Conservation (phyloP, 208 protist species). For the Trypanosoma scelopori region DNA sequence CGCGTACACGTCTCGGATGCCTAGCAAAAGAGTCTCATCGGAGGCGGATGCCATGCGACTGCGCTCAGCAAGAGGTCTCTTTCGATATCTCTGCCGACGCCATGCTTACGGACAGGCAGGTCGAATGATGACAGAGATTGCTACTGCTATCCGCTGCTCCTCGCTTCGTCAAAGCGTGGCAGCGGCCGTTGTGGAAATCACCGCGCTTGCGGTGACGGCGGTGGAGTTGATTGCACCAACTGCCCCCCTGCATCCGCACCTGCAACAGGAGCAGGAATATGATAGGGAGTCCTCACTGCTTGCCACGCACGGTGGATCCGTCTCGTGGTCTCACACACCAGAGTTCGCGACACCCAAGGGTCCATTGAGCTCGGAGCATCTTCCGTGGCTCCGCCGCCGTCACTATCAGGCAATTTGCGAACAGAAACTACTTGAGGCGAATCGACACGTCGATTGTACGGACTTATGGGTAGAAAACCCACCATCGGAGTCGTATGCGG, state of each 20-base stretch:
- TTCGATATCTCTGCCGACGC: conserved; percentile 70
- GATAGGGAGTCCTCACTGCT: neutral
- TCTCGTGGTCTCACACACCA: conserved; percentile 1
- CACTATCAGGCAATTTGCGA: conserved; percentile 84
- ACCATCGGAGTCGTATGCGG: conserved; percentile 33
- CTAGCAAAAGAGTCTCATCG: conserved; percentile 45
- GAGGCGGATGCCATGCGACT: conserved; percentile 48
- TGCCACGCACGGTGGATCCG: conserved; percentile 1
- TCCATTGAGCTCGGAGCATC: conserved; percentile 52
- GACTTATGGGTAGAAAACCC: conserved; percentile 74
- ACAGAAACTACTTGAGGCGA: conserved; percentile 52
- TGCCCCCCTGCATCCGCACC: conserved; percentile 22
- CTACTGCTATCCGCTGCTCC: conserved; percentile 62
- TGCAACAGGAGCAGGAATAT: neutral
- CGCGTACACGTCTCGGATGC: conserved; percentile 55
- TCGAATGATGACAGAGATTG: conserved; percentile 68
- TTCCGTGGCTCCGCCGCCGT: conserved; percentile 72
- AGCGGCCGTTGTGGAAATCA: conserved; percentile 57
- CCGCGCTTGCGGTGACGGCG: conserved; percentile 60
- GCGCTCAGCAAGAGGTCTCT: conserved; percentile 64
- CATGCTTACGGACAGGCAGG: conserved; percentile 79
- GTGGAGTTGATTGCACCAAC: conserved; percentile 60
- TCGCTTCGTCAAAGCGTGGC: conserved; percentile 31
- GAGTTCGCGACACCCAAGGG: conserved; percentile 12
- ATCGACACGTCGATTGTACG: conserved; percentile 69